These are phyloP conservation scores for Anthracocystis panici-leucophaei DNA, from an alignment of 1,284 basidiomycete genomes.

Conservation along the genomic window DNA sequence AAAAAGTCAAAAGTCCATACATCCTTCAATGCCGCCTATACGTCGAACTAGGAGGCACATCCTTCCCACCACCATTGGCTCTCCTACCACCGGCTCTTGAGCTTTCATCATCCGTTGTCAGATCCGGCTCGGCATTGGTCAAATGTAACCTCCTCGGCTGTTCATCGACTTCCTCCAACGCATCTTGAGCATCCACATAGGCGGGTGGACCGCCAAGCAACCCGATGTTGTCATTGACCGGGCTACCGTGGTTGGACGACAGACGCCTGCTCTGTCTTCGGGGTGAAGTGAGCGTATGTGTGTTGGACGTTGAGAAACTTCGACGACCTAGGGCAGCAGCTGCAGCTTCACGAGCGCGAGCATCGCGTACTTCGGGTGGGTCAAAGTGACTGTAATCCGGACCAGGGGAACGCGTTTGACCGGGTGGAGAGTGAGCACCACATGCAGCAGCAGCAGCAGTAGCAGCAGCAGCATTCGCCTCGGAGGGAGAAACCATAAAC, in stretches of 20 bases:
- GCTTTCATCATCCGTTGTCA: constrained; percentile 28
- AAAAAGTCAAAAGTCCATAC: not conserved
- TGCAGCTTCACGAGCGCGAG: constrained; percentile 55
- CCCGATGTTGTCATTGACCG: constrained; percentile 23
- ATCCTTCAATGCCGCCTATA: constrained; percentile 22
- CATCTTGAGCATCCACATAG: constrained; percentile 47
- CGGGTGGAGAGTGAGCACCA: constrained; percentile 4
- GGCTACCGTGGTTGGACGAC: constrained; percentile 30
- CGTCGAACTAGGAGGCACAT: constrained; percentile 37
- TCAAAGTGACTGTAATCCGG: constrained; percentile 63
- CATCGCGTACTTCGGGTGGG: constrained; percentile 60
- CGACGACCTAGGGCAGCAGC: constrained; percentile 30
- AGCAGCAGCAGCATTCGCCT: constrained; percentile 27
- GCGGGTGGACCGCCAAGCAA: constrained; percentile 37
- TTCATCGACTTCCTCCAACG: constrained; percentile 27
- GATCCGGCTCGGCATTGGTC: constrained; percentile 46
- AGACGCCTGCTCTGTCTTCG: constrained; percentile 26
- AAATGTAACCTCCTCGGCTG: constrained; percentile 38
- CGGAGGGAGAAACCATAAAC: constrained; percentile 47
- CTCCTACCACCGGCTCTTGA: constrained; percentile 24
- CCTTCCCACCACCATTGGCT: constrained; percentile 37
- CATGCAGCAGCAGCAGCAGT: constrained; percentile 20
- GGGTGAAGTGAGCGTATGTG: constrained; percentile 32
- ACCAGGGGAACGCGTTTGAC: constrained; percentile 30
- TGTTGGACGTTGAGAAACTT: constrained; percentile 25